Conservation (phyloP, 2,329 filamentous ascomycete genomes). For the Ceratocystis ficicola region DNA sequence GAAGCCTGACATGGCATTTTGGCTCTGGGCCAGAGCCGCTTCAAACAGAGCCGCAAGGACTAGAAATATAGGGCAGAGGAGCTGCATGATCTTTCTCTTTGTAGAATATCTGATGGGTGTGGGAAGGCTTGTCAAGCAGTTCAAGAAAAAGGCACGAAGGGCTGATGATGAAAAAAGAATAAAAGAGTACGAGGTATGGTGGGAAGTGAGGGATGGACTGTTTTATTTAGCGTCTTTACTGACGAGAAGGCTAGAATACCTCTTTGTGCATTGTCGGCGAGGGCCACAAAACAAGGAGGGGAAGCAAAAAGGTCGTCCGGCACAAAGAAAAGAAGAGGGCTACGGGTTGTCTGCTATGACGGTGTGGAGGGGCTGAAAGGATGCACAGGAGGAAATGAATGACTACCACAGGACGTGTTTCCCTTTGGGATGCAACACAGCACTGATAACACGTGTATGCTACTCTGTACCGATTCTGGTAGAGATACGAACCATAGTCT, state of each 20-base stretch:
- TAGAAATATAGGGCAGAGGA: background rate
- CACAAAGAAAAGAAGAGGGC: background rate
- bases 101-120: background rate
- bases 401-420: conserved; percentile 1
- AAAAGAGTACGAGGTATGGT: background rate
- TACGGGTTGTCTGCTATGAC: background rate
- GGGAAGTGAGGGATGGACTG: background rate
- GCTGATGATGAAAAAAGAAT: background rate
- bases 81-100: conserved; percentile 13
- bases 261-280: background rate
- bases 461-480: background rate
- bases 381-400: background rate
- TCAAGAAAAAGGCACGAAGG: no score
- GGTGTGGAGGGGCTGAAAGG: background rate
- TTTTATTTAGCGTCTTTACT: background rate
- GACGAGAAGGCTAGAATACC: background rate
- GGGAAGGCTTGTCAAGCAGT: background rate
- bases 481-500: background rate
- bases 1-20: conserved; percentile 19
- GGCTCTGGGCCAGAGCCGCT: conserved; percentile 18
- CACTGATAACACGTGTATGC: background rate
- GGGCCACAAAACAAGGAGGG: background rate
- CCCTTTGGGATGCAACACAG: background rate
- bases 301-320: background rate
- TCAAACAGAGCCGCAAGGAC: conserved; percentile 6